Base-by-base conservation (phyloP, 352 stramenopile genomes). In the Globisporangium cederbergense region DNA sequence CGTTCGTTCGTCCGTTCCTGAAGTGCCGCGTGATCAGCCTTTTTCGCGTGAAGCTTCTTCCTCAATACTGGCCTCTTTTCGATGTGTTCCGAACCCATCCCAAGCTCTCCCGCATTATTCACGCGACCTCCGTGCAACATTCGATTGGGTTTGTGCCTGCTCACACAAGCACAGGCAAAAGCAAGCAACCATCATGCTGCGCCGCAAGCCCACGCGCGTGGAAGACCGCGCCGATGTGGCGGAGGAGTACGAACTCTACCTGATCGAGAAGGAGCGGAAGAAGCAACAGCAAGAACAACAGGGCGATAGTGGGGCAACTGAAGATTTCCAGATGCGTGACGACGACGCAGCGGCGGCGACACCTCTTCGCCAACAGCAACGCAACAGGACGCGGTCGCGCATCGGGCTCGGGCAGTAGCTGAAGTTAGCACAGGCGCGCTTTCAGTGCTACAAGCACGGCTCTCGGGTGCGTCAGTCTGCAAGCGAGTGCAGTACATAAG, bases 221-320 rank as follows among this genome's bases (percentile, higher is more conserved):
- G 80, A 91, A 56, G 78, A 89, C 57, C 78, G 76, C 54, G 76
- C 81, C 8, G 79, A 90, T 61, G 79, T 90, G 18, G 75, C 80
- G 57, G 83, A 83, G 11, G 83, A 92, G 73, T 92, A 89, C 74
- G 78, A 88, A 66, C 49, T 60, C 11, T 92, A 92, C 62, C 45
- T 88, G 38, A 62, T 74, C 34, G 75, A 85, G 47, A 91, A 89
- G 68, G 63, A 87, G 55, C 57, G 50, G 22, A 60, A 69, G 45
- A 38, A 62, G 28, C 49, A 71, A 51, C 32, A 49, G n/a, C 49
- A 71, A 51, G 25, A 49, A 16, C 46, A 45, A 5, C 43, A 50
- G 9, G 28, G 8, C 32, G 14, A 3, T 25, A 18, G 14, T 5
- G 34, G 20, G 5, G 42, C 18, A 4, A 38, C 25, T 38, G 51